Percentiles rank a stretch among this genome's conserved stretches.
Evolutionary conservation across 768 basidiomycete genomes (phyloP).

Genomic region (Gymnopilus junonius): DNA sequence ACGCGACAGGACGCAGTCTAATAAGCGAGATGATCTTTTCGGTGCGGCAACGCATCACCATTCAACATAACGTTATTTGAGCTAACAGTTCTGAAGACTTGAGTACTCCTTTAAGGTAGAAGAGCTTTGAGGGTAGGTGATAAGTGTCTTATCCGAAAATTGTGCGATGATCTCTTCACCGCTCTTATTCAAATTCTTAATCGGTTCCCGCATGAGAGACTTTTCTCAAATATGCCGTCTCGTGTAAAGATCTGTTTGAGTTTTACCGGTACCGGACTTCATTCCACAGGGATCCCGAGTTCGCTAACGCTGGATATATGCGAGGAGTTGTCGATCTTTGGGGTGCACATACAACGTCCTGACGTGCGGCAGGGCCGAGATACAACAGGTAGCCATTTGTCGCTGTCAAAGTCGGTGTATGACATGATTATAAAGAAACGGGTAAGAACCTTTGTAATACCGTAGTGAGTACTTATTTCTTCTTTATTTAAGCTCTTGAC

Average conservation of each 20-base stretch:
- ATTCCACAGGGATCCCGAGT: constrained; percentile 1
- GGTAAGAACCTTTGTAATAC: not conserved
- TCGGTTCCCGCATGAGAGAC: not conserved
- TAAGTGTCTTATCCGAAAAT: not conserved
- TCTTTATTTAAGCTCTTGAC: not conserved
- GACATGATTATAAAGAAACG: not conserved
- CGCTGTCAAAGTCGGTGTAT: not conserved
- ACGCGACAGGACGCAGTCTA: not conserved
- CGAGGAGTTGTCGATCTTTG: not conserved
- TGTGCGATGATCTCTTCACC: not conserved
- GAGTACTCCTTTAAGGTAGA: not conserved
- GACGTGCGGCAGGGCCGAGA: not conserved
- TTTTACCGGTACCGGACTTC: not conserved
- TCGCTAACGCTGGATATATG: not conserved
- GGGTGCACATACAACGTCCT: not conserved
- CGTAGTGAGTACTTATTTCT: not conserved
- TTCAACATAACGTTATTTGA: not conserved
- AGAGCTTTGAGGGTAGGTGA: not conserved
- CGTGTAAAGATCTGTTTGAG: not conserved
- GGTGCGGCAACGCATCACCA: not conserved
- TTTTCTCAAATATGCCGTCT: not conserved
- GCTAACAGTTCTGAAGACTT: not conserved
- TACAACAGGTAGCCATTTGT: not conserved
- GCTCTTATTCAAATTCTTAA: not conserved
- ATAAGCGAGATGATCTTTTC: not conserved